Evolutionary conservation across 495 filamentous ascomycete species (phyloP).

Genomic region (Penicillium atrosanguineum): DNA sequence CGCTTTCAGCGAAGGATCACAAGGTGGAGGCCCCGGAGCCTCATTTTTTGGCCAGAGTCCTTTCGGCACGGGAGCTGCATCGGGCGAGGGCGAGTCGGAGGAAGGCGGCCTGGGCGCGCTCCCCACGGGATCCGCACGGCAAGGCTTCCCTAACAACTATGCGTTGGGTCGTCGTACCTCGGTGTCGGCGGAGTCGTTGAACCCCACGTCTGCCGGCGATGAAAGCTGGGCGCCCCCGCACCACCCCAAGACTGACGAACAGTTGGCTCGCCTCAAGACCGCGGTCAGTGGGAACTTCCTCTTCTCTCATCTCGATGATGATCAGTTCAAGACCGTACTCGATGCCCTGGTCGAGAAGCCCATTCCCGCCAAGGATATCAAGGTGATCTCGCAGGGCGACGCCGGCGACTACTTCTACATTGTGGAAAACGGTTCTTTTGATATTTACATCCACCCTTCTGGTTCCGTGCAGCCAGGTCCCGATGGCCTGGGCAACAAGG

Average conservation of each 20-base stretch:
- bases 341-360: conserved; percentile 92
- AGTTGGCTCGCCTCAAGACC: conserved; percentile 71
- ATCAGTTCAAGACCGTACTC: conserved; percentile 81
- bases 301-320: conserved; percentile 92
- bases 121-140: conserved; percentile 38
- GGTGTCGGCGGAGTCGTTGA: conserved; percentile 93
- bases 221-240: conserved; percentile 89
- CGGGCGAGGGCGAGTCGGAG: conserved; percentile 25
- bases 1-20: conserved; percentile 26
- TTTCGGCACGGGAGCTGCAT: conserved; percentile 26
- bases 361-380: conserved; percentile 91
- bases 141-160: conserved; percentile 88
- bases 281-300: conserved; percentile 90
- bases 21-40: not conserved
- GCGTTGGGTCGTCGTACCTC: conserved; percentile 91
- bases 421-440: conserved; percentile 86
- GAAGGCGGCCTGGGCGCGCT: conserved; percentile 29
- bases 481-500: conserved; percentile 80
- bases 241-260: conserved; percentile 78
- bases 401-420: conserved; percentile 98
- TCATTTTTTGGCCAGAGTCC: conserved; percentile 38
- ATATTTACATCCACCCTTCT: conserved; percentile 83
- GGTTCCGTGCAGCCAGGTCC: conserved; percentile 78
- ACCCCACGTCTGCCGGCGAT: conserved; percentile 74
- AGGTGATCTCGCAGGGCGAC: conserved; percentile 95